These are phyloP conservation scores for Chlorella ohadii DNA, from an alignment of 139 green algal genomes.

Conservation along the genomic window DNA sequence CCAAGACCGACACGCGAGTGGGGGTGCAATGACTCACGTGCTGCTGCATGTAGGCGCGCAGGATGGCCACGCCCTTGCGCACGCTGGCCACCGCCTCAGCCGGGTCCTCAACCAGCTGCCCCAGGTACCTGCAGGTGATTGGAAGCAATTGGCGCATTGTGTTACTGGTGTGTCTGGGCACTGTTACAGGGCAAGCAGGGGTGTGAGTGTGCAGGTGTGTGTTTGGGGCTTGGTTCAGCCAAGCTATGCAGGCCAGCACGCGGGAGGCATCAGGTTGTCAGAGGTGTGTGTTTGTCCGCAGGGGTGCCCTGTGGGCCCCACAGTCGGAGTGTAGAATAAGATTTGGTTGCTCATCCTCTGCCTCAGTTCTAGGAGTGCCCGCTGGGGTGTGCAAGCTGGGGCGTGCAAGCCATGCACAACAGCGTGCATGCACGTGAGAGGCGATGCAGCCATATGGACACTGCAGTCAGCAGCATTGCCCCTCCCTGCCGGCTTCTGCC, in stretches of 20 bases:
- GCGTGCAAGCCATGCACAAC: neutral
- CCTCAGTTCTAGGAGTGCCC: neutral
- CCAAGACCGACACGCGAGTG: too few relatives aligned
- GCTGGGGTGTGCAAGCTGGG: neutral
- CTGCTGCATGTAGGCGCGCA: slow-evolving; percentile 42
- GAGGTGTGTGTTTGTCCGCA: slow-evolving; percentile 35
- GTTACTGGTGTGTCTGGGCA: too few relatives aligned
- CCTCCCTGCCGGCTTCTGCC: too few relatives aligned
- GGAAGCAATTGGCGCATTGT: too few relatives aligned
- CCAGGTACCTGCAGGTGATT: slow-evolving; percentile 79
- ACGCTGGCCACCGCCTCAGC: slow-evolving; percentile 37
- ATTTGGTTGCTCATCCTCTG: slow-evolving; percentile 34
- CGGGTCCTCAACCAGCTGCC: slow-evolving; percentile 65
- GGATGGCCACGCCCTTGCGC: slow-evolving; percentile 52
- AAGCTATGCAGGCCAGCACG: neutral
- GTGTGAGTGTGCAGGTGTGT: too few relatives aligned
- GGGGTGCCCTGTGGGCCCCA: neutral
- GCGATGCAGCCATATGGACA: neutral
- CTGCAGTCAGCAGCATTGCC: neutral
- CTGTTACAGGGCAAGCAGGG: too few relatives aligned
- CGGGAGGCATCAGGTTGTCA: slow-evolving; percentile 42
- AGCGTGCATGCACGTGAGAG: neutral
- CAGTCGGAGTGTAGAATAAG: slow-evolving; percentile 31
- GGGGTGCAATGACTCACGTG: too few relatives aligned
- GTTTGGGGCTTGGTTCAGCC: too few relatives aligned